Evolutionary conservation across 1,284 basidiomycete species (phyloP), one percentile per base, ranked within the genome.

Genomic region (Cryptococcus maquisensis): DNA sequence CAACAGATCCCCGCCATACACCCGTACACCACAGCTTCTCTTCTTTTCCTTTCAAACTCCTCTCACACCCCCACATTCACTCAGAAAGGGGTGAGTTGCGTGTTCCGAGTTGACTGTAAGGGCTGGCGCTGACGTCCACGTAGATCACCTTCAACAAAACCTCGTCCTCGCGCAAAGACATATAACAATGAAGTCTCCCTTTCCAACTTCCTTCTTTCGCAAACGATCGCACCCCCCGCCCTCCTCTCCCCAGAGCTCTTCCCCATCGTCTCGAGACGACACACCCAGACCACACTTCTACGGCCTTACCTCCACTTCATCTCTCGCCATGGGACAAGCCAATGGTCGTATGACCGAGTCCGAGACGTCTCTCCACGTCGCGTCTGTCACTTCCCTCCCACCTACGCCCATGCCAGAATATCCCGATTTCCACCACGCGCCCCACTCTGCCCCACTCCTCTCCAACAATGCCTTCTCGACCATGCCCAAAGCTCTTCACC

Each of bases 361-460:
- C n/a, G 28, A 24, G 5, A 4, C 13, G 4, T 9, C 44, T n/a
- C 28, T n/a, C 6, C 44, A 45, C 7, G n/a, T 12, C 12, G 23
- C 13, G 4, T 4, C 23, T 28, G 24, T n/a, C 12, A 28, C 21
- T 23, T 32, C 20, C 23, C 16, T n/a, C 44, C 40, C 39, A n/a
- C 37, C 18, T 3, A 46, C 46, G 5, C 40, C 6, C 1, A 12
- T 18, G 5, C n/a, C 46, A 32, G 28, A 32, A 32, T 10, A 32
- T 4, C 55, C 51, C 3, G 47, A 51, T 8, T 49, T 56, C 32
- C 47, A 54, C 20, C 49, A 51, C 37, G 43, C 56, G 3, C 56
- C 56, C 8, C 56, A 57, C 21, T 57, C 56, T 15, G 56, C 56
- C 21, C 52, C 56, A 43, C 46, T 52, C 26, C 9, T 55, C 20